phyloP scores from a whole-genome alignment of 257 asterid genomes.

The Anisodus tanguticus region DNA sequence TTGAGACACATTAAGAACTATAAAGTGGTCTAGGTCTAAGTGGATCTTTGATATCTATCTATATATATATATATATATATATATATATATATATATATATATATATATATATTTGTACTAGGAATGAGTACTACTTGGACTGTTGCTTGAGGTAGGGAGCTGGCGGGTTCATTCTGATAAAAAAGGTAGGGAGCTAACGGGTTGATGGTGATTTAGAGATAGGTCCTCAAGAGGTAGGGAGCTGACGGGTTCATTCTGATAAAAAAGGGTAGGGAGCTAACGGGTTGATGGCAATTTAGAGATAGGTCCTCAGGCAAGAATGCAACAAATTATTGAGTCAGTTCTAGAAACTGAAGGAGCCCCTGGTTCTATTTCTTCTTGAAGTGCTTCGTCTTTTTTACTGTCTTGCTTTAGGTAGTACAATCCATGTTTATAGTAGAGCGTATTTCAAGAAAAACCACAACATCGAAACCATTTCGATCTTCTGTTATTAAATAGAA shows the following conservation, averaged over 20 bases:
- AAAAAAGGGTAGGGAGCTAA: neutral
- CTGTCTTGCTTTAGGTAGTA: neutral
- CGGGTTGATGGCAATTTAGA: neutral
- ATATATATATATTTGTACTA: neutral
- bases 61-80: neutral
- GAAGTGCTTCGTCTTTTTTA: neutral
- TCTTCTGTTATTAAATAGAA: neutral
- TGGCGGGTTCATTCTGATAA: too few relatives aligned
- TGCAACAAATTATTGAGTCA: neutral
- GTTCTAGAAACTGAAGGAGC: neutral
- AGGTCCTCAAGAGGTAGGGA: neutral
- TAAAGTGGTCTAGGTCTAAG: neutral
- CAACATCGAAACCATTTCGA: neutral
- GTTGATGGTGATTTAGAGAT: too few relatives aligned
- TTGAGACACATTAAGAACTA: neutral
- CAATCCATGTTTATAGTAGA: neutral
- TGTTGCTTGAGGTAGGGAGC: too few relatives aligned
- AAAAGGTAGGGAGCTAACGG: too few relatives aligned
- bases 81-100: neutral
- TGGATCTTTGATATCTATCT: conserved; percentile 1
- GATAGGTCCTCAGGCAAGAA: neutral
- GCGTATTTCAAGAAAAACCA: neutral
- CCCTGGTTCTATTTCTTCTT: neutral
- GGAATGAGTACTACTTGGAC: too few relatives aligned
- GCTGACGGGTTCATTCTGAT: neutral